Evolutionary conservation across 2,329 filamentous ascomycete genomes (phyloP).

Genomic region (Hymenoscyphus fraxineus): DNA sequence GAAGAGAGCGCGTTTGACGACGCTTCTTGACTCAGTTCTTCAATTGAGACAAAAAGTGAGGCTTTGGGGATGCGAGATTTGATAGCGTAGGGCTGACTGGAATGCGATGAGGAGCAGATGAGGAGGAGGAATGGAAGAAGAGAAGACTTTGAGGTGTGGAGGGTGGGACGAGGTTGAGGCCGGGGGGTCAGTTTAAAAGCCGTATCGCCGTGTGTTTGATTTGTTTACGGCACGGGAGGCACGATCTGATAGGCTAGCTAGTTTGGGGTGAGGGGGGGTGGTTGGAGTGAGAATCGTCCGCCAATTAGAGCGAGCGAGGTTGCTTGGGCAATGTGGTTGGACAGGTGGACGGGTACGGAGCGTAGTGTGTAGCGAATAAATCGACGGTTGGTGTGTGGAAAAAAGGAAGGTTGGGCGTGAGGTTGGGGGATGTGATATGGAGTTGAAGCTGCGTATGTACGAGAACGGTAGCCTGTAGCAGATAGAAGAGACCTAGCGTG

Average conservation of each 20-base stretch:
- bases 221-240: neutral
- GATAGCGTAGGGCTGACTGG: constrained; percentile 11
- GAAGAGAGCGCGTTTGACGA: constrained; percentile 34
- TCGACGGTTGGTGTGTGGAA: neutral
- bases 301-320: neutral
- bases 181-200: constrained; percentile 8
- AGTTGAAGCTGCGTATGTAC: neutral
- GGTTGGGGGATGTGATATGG: neutral
- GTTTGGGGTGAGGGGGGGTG: neutral
- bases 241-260: neutral
- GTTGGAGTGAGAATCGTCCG: neutral
- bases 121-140: constrained; percentile 3
- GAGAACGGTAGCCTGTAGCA: neutral
- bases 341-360: neutral
- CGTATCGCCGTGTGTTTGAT: constrained; percentile 4
- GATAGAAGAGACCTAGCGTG: no score
- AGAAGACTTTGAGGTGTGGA: constrained; percentile 2
- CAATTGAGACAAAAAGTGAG: constrained; percentile 13
- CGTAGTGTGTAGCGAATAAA: neutral
- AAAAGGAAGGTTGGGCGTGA: neutral
- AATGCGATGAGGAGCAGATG: constrained; percentile 6
- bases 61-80: constrained; percentile 5
- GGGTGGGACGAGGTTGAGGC: constrained; percentile 4
- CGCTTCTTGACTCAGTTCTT: constrained; percentile 29
- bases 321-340: neutral